Evolutionary conservation across 352 stramenopile species (phyloP), one percentile per base, ranked within the genome.

Genomic region (Globisporangium abappressorium): DNA sequence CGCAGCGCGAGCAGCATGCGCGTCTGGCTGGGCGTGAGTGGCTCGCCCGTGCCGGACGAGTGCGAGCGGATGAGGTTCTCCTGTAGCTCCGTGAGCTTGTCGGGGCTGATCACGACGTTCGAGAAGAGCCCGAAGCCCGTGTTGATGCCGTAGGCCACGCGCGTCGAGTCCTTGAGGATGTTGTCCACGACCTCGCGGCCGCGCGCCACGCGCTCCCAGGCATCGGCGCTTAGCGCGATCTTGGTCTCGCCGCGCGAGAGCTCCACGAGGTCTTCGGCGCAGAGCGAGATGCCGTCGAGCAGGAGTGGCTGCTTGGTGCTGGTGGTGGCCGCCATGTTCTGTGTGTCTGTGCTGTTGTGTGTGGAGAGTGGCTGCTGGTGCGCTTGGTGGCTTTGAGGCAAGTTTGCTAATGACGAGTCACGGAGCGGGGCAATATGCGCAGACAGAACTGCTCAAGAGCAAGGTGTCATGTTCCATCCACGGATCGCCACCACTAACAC

Each of bases 111-210:
- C 73, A 96, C 86, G 57, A 97, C 89, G 68, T 97, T 94, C 47
- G 83, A 95, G 77, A 97, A 97, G 63, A 95, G 79, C 1, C 91
- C 91, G 66, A 97, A 97, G 71, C 89, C 91, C 69, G 91, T 97
- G 80, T 97, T 97, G 82, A 97, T 97, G 62, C 91, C 91, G 79
- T 97, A 97, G 20, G 85, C 89, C 33, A 96, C 88, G 46, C 82
- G 81, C 57, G 80, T 81, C 26, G 75, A 83, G 70, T 91, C 86
- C 69, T 90, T 81, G 56, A 97, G 78, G 76, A 96, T 95, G 69
- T 90, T 91, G 75, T 96, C 89, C 9, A 96, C 87, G 64, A 96
- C 89, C 9, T 93, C 79, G 38, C 86, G 80, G 46, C 84, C 76
- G 60, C 75, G 79, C 5, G 80, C 72, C n/a, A 95, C 87, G 56